Evolutionary conservation across 2,329 filamentous ascomycete species (phyloP).

Genomic region (Pochonia chlamydosporia): DNA sequence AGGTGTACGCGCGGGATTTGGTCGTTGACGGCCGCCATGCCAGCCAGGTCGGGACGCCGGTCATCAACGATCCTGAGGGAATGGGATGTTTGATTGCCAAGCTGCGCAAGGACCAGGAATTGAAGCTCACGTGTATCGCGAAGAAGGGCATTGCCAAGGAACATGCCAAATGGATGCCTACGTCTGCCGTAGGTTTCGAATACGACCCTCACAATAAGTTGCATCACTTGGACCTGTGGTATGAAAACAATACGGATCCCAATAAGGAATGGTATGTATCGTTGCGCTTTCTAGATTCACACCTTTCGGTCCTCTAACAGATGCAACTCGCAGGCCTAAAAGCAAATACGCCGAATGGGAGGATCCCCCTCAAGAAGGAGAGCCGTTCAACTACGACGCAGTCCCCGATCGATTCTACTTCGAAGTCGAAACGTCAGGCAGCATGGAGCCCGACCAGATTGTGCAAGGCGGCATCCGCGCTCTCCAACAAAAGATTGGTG

Average conservation of each 20-base stretch:
- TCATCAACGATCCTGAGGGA: conserved; percentile 77
- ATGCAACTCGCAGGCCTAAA: conserved; percentile 57
- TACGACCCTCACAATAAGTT: conserved; percentile 98
- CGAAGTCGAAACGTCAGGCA: conserved; percentile 85
- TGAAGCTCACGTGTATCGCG: conserved; percentile 85
- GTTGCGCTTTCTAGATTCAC: not conserved
- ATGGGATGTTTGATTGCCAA: conserved; percentile 85
- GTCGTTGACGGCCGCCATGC: conserved; percentile 64
- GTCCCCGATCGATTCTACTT: conserved; percentile 83
- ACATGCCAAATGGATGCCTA: conserved; percentile 96
- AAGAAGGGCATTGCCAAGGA: conserved; percentile 99
- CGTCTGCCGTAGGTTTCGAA: conserved; percentile 88
- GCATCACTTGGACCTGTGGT: conserved; percentile 89
- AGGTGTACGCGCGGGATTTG: conserved; percentile 87
- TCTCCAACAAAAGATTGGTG: conserved; percentile 84
- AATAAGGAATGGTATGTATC: conserved; percentile 72
- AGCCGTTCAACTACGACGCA: conserved; percentile 87
- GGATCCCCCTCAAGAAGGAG: conserved; percentile 72
- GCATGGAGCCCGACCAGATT: conserved; percentile 82
- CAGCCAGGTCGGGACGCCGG: conserved; percentile 74
- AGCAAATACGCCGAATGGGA: conserved; percentile 76
- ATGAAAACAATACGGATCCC: conserved; percentile 67
- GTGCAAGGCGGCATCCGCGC: conserved; percentile 84
- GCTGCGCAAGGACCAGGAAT: conserved; percentile 80
- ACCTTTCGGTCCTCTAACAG: not conserved